Base-by-base conservation (phyloP, 352 stramenopile species). In the Pythium sukuiense region DNA sequence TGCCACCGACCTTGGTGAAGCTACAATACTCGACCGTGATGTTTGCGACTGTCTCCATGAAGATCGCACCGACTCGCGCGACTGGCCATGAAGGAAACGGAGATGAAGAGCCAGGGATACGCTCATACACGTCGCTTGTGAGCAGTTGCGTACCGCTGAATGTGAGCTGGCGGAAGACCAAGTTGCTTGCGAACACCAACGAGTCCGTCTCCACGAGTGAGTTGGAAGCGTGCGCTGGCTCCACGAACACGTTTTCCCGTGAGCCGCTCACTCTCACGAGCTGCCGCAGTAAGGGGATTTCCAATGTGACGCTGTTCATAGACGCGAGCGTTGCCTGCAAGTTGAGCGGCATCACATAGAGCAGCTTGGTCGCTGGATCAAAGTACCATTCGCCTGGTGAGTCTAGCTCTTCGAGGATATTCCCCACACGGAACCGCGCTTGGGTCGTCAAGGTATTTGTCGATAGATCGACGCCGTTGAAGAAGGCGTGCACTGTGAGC, bases 1-100 rank as follows among this genome's bases (percentile, higher is more conserved):
- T 92, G 54, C 83, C 85, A 1, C 79, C 78, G 24, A 90, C 80
- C 63, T 85, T 89, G n/a, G 80, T 68, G 45, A 93, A 93, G 5
- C 50, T 83, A 62, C 79, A 92, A 59, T 84, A 71, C 59, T 83
- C 71, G 37, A 93, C 70, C 6, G 69, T 61, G 24, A 82, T 70
- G 41, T 85, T 72, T 2, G 48, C 66, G 30, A 81, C 83, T 0
- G 74, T 90, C 59, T 92, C 83, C 14, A 93, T 61, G 57, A 83
- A 92, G 9, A 92, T 26, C n/a, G 83, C 76, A 2, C 71, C 85
- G 24, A 90, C 58, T 2, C 85, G 78, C 1, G 83, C 74, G 63
- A 90, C 76, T 0, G 83, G 80, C 83, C 83, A 90, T 14, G 45
- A 32, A 0, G 77, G 78, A 11, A 59, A 67, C 55, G 81, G 76